Conservation (phyloP, 805 yeast species). For the Clavispora santaluciae region DNA sequence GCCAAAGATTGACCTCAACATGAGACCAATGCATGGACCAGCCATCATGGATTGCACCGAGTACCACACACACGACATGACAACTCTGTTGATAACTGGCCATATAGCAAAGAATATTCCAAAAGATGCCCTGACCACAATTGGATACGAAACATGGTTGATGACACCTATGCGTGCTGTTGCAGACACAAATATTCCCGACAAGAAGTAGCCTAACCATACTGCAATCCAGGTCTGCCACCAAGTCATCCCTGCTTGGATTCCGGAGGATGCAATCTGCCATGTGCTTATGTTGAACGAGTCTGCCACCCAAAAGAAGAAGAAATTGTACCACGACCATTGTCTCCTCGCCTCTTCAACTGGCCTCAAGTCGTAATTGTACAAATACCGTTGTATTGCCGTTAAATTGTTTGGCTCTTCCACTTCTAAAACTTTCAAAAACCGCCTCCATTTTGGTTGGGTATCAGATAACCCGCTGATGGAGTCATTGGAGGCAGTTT, state of each 20-base stretch:
- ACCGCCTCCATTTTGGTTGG: conserved; percentile 44
- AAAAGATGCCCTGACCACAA: conserved; percentile 72
- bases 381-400: conserved; percentile 58
- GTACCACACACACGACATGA: conserved; percentile 85
- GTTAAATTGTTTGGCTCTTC: conserved; percentile 42
- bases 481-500: neutral
- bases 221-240: conserved; percentile 90
- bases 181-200: conserved; percentile 65
- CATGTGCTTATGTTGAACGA: conserved; percentile 86
- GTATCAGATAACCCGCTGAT: neutral
- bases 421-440: conserved; percentile 19
- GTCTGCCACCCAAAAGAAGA: conserved; percentile 84
- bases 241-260: conserved; percentile 68
- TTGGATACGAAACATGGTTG: conserved; percentile 84
- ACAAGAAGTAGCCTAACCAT: conserved; percentile 74
- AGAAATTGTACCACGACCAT: conserved; percentile 84
- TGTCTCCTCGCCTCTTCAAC: conserved; percentile 68
- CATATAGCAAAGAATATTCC: conserved; percentile 84
- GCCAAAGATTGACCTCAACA: conserved; percentile 72
- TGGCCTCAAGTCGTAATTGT: conserved; percentile 73
- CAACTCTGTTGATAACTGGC: conserved; percentile 87
- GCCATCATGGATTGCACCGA: conserved; percentile 84
- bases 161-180: conserved; percentile 75
- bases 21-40: conserved; percentile 66
- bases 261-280: conserved; percentile 86